Evolutionary conservation across 805 yeast genomes (phyloP).

Genomic region (Ogataea trehaloabstinens): DNA sequence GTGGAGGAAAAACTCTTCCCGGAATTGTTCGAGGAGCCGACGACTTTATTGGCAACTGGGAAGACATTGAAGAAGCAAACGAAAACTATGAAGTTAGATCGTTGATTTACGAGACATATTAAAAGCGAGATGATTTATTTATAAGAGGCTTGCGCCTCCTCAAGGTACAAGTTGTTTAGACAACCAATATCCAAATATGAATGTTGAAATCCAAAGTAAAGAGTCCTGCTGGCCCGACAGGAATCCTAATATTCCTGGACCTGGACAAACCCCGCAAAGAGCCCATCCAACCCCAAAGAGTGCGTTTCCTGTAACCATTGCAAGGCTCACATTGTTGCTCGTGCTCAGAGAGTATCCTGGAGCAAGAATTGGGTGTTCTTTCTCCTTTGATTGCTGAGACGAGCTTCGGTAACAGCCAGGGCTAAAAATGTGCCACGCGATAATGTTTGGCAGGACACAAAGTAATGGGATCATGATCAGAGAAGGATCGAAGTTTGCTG

Average conservation of each 20-base stretch:
- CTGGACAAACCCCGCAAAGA: slow-evolving; percentile 50
- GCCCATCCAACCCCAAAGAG: slow-evolving; percentile 58
- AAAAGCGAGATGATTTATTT: slow-evolving; percentile 6
- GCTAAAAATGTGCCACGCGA: slow-evolving; percentile 32
- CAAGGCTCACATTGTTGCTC: slow-evolving; percentile 22
- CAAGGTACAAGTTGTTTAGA: slow-evolving; percentile 24
- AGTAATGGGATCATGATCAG: slow-evolving; percentile 41
- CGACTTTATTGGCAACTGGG: slow-evolving; percentile 81
- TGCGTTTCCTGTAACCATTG: slow-evolving; percentile 40
- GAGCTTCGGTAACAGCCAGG: slow-evolving; percentile 15
- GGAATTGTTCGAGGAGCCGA: slow-evolving; percentile 83
- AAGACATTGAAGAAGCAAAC: slow-evolving; percentile 81
- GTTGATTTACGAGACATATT: slow-evolving; percentile 62
- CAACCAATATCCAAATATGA: slow-evolving; percentile 28
- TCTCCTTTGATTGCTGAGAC: background rate
- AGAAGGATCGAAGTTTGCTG: slow-evolving; percentile 46
- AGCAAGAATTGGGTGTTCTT: slow-evolving; percentile 22
- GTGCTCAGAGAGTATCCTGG: slow-evolving; percentile 25
- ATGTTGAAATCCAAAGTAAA: slow-evolving; percentile 27
- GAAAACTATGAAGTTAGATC: slow-evolving; percentile 70
- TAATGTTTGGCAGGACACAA: slow-evolving; percentile 43
- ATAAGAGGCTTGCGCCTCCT: background rate
- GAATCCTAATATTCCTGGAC: slow-evolving; percentile 42
- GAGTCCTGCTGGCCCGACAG: slow-evolving; percentile 26
- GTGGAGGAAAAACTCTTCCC: slow-evolving; percentile 73